phyloP scores from a whole-genome alignment of 192 early-diverging fungal genomes.

The Gamsiella multidivaricata region DNA sequence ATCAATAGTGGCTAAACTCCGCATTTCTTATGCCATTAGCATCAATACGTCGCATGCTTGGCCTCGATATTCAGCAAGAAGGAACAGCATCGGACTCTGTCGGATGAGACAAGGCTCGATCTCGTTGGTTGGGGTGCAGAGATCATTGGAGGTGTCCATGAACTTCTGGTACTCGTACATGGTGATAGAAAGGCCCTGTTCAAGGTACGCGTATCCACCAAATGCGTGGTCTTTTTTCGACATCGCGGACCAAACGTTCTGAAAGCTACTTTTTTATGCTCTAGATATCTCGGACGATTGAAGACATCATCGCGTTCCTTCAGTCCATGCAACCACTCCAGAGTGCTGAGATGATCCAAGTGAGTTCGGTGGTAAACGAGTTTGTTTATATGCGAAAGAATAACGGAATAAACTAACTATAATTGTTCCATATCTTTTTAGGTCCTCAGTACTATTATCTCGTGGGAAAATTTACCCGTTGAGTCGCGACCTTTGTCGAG shows the following conservation, averaged over 20 bases:
- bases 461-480: slow-evolving; percentile 16
- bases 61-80: background rate
- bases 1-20: too few species aligned
- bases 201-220: background rate
- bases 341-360: slow-evolving; percentile 4
- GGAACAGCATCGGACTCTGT: background rate
- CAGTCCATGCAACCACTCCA: slow-evolving; percentile 11
- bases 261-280: background rate
- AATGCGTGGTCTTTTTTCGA: too few species aligned
- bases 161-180: slow-evolving; percentile 5
- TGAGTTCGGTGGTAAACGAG: background rate
- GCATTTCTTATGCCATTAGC: background rate
- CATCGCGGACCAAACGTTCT: background rate
- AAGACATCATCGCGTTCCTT: slow-evolving; percentile 16
- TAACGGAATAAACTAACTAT: background rate
- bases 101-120: background rate
- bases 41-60: slow-evolving; percentile 26
- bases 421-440: background rate
- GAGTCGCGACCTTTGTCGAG: slow-evolving; percentile 14
- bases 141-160: slow-evolving; percentile 23
- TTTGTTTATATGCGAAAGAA: background rate
- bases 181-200: slow-evolving; percentile 8
- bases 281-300: slow-evolving; percentile 23
- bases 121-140: slow-evolving; percentile 25
- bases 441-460: slow-evolving; percentile 16